Base-by-base conservation (phyloP, 2,329 filamentous ascomycete genomes). In the Ophiostoma fasciatum region DNA sequence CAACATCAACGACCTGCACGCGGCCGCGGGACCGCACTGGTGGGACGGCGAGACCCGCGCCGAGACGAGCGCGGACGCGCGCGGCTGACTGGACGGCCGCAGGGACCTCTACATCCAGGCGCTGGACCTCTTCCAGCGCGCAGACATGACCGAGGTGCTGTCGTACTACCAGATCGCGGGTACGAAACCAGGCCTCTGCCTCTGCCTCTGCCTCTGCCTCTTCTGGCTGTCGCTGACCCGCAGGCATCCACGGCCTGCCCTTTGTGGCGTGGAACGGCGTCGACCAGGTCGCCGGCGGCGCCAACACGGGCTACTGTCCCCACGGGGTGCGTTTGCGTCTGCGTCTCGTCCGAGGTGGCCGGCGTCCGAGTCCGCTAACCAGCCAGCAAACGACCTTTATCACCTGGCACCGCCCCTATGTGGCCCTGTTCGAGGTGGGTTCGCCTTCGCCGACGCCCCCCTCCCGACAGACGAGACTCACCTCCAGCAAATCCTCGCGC, bases 341-440 rank as follows among this genome's bases (percentile, higher is more conserved):
- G 9, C 20, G 4, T 9, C 17, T 6, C 19, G 21, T n/a, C n/a
- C n/a, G n/a, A n/a, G n/a, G n/a, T n/a, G n/a, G n/a, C n/a, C n/a
- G n/a, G n/a, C n/a, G n/a, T n/a, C n/a, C n/a, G n/a, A n/a, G n/a
- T 28, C 17, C 11, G 14, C 5, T 17, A 7, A 7, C 8, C 4
- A 12, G 17, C 13, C 28, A 67, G 65, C 62, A 69, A 48, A 51
- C 58, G n/a, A 48, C 64, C 18, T 68, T 72, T 42, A 47, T 61
- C 7, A 51, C 63, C 14, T 74, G 68, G 71, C 71, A 76, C 49
- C 64, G 69, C 6, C 62, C 68, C 4, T 74, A 67, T 40, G 46
- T 71, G 28, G 54, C 62, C 7, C 55, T 74, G 6, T 72, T 59
- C 38, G 71, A 75, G 58, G 66, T 68, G 51, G 10, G 51, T n/a